A percentile compares a stretch with the other conserved stretches of the same genome.
phyloP scores from a whole-genome alignment of 768 basidiomycete genomes.

The Boletus reticuloceps region DNA sequence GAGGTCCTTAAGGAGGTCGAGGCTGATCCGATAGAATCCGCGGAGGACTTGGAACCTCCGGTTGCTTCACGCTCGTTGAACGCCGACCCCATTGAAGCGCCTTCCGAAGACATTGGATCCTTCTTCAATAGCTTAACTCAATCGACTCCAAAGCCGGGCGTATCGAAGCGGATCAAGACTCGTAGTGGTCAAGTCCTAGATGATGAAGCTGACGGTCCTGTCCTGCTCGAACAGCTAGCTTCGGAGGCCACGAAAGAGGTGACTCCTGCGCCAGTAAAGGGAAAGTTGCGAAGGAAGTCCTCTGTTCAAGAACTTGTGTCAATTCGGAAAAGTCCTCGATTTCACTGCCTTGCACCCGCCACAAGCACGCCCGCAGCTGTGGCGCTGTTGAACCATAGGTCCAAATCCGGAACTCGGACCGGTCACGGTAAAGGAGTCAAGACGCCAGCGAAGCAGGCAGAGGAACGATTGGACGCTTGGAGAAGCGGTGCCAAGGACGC shows the following conservation, averaged over 20 bases:
- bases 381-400: neutral
- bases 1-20: neutral
- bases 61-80: constrained; percentile 5
- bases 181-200: constrained; percentile 34
- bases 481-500: neutral
- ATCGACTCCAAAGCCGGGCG: constrained; percentile 31
- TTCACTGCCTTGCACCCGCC: constrained; percentile 2
- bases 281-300: constrained; percentile 13
- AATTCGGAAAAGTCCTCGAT: constrained; percentile 21
- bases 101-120: constrained; percentile 3
- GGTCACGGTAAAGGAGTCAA: constrained; percentile 2
- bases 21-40: constrained; percentile 45
- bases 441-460: constrained; percentile 10
- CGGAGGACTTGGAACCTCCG: constrained; percentile 34
- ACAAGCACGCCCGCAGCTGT: constrained; percentile 8
- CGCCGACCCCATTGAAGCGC: constrained; percentile 32
- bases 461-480: neutral
- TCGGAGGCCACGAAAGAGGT: constrained; percentile 17
- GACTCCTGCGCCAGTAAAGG: constrained; percentile 21
- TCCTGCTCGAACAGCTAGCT: constrained; percentile 21
- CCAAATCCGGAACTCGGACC: neutral
- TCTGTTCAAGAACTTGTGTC: constrained; percentile 22
- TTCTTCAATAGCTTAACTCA: constrained; percentile 2
- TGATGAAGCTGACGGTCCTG: constrained; percentile 22
- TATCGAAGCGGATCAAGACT: constrained; percentile 42